Evolutionary conservation across 139 green algal species (phyloP), one percentile per base, ranked within the genome.

Genomic region (Zygnema cylindricum): DNA sequence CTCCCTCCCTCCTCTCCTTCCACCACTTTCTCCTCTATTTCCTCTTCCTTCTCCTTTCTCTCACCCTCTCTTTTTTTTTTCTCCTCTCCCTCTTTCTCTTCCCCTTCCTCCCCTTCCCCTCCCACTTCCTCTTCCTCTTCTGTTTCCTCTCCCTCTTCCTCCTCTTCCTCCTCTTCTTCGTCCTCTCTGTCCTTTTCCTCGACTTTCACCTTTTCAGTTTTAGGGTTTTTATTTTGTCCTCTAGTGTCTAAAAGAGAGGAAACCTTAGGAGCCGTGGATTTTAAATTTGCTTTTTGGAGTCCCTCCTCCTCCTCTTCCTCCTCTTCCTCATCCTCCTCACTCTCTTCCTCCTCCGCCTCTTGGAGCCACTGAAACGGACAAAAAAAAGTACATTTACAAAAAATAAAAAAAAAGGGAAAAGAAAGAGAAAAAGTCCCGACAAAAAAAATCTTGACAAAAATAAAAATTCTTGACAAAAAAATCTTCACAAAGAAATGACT

Each of bases 321-420:
- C 49, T 25, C 49, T 63, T 79, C 71, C 7, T 79, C 71, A 40
- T 79, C 71, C 16, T 79, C 71, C 3, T 79, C 71, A 41, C 38
- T 43, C 11, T 16, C 71, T 43, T 79, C 71, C 16, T 79, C 71
- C 3, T 79, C 71, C 7, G 71, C 71, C 38, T 79, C 71, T 16
- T 79, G 3, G 7, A 79, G 71, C 71, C 71, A 79, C 71, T 79
- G 71, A 23, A 43, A 41, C 57, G 30, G 30, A 25, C 30, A 73
- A 25, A 73, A 25, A 30, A 25, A 73, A 30, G 30, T 35, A 73
- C 57, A 73, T 35, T 30, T 25, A 30, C 57, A 73, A 73, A 25
- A 73, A 30, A 25, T 35, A 30, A 73, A 73, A 30, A 73, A 73
- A 25, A 25, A 73, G 30, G 57, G 30, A 73, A 30, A 30, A 35